phyloP scores from a whole-genome alignment of 177 flowering plant species.

The Vitis hybrid region DNA sequence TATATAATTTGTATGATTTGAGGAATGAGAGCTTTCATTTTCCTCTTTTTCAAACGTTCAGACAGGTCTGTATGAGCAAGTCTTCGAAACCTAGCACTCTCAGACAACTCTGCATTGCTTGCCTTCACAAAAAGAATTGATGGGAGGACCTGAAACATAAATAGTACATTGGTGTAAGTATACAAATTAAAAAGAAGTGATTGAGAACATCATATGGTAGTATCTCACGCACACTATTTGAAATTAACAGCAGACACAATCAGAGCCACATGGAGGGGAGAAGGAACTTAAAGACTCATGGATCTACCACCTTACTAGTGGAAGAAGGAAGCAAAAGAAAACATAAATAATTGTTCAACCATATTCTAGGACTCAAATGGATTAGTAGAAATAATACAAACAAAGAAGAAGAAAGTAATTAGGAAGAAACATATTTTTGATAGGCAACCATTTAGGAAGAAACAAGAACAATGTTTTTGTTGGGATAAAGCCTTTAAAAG shows the following conservation, averaged over 20 bases:
- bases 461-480: too few species aligned
- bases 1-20: conserved; percentile 65
- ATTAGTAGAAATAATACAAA: background rate
- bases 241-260: too few species aligned
- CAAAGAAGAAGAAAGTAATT: background rate
- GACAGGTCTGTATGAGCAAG: conserved; percentile 68
- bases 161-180: too few species aligned
- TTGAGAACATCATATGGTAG: too few species aligned
- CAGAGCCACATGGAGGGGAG: background rate
- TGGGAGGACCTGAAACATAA: conserved; percentile 65
- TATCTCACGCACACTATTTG: too few species aligned
- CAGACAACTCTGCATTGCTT: conserved; percentile 68
- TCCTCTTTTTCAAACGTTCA: conserved; percentile 62
- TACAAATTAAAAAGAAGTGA: too few species aligned
- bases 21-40: conserved; percentile 86
- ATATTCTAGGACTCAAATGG: background rate
- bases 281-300: background rate
- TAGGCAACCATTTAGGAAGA: background rate
- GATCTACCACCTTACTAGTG: background rate
- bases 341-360: background rate
- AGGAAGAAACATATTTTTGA: background rate
- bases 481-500: too few species aligned
- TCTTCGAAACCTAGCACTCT: conserved; percentile 59
- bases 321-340: background rate
- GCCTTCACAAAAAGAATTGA: conserved; percentile 90